Conservation (phyloP, 768 basidiomycete species). For the Mrakia hoshinonis region DNA sequence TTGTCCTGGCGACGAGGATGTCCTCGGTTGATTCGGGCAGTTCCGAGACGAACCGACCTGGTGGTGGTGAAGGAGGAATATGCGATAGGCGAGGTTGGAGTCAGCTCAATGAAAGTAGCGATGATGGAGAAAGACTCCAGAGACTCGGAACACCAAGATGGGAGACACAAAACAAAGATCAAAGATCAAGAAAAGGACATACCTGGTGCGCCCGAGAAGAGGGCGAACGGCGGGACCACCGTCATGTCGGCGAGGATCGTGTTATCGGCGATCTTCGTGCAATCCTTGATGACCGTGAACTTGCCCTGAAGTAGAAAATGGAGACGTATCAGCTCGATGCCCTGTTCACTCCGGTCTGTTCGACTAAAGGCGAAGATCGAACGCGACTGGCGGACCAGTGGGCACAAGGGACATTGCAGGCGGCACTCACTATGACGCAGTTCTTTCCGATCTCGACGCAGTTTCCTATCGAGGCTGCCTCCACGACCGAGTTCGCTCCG, state of each 20-base stretch:
- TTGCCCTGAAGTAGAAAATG: slow-evolving; percentile 59
- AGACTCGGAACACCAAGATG: neutral
- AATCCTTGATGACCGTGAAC: slow-evolving; percentile 93
- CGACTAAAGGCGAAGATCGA: neutral
- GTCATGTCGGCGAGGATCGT: slow-evolving; percentile 85
- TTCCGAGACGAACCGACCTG: slow-evolving; percentile 72
- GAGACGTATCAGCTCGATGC: no score
- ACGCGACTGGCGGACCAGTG: no score
- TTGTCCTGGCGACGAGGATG: slow-evolving; percentile 73
- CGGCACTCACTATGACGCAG: slow-evolving; percentile 70
- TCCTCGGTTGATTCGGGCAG: slow-evolving; percentile 93
- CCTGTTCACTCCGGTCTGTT: no score
- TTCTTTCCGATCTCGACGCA: slow-evolving; percentile 92
- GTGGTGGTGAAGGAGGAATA: neutral
- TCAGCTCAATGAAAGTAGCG: neutral
- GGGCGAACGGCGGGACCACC: slow-evolving; percentile 76
- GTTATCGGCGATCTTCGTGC: slow-evolving; percentile 78
- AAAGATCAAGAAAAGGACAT: slow-evolving; percentile 25
- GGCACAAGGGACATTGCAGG: no score
- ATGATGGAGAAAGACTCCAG: neutral
- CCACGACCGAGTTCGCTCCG: slow-evolving; percentile 76
- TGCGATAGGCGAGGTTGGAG: neutral
- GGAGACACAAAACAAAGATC: slow-evolving; percentile 2
- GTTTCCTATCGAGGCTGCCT: slow-evolving; percentile 89
- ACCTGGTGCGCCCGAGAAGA: slow-evolving; percentile 88